Base-by-base conservation (phyloP, 208 protist genomes). In the Jaenimonas drosophilae region DNA sequence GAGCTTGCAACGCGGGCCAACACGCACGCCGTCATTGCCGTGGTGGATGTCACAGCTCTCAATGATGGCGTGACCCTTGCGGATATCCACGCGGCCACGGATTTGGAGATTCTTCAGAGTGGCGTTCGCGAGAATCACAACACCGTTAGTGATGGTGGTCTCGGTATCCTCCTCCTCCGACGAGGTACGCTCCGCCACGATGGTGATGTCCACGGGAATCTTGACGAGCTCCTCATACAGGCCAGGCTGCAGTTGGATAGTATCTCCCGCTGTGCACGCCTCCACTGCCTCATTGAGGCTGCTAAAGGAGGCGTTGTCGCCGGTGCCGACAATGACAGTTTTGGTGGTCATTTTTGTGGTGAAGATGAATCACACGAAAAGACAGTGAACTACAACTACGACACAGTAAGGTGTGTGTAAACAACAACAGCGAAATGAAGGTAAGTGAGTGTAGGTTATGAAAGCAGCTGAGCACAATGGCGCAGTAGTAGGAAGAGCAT, bases 1-100 rank as follows among this genome's bases (percentile, higher is more conserved):
- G 2, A 71, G 49, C 26, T 70, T 64, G 14, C 58, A 45, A 0
- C 50, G 64, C n/a, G 55, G 33, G 14, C 71, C 60, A 20, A 88
- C 78, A 25, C 82, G 79, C 12, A 94, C 58, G 20, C 86, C 86
- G 51, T 90, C 81, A 46, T 52, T 24, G 34, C 81, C 81, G 41
- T 81, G 56, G 44, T 85, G 65, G 38, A 94, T 74, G 33, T 91
- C 76, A 53, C 86, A 94, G 20, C 59, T 62, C 25, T 89, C 67
- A 28, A 94, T 38, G 4, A 77, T 44, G 14, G 70, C 68, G 41
- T 79, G 67, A 7, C 81, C 86, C 39, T 74, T 78, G 20, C 78
- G 77, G 37, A 94, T 62, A 48, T 88, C 82, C 21, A 91, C 59
- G 34, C 59, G 64, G 2, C 73, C 74, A 36, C 59, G 51, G 26